Percentiles rank a stretch among this genome's conserved stretches.
Evolutionary conservation across 78 protist genomes (phyloP).

Genomic region (Dictyostelium capitatum): DNA sequence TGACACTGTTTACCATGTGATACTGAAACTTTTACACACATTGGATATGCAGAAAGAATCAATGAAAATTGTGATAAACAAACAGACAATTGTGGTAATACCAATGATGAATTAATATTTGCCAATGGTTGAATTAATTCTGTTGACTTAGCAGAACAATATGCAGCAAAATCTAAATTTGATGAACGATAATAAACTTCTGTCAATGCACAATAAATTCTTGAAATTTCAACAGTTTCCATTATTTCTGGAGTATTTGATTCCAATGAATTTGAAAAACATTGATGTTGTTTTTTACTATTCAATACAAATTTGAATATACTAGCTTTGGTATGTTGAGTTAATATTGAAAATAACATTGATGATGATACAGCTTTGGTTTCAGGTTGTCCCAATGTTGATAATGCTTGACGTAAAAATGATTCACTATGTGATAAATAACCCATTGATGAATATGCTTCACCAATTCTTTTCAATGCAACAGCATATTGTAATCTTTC

Average conservation of each 20-base stretch:
- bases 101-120: not conserved
- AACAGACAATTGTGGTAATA: conserved; percentile 20
- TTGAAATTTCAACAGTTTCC: not conserved
- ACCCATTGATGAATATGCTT: conserved; percentile 19
- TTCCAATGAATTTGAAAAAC: not conserved
- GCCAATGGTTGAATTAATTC: conserved; percentile 1
- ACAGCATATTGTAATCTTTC: not conserved
- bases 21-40: not conserved
- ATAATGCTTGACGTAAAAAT: conserved; percentile 20
- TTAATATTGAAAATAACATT: not conserved
- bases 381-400: not conserved
- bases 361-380: not conserved
- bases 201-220: not conserved
- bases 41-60: not conserved
- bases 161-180: not conserved
- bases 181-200: conserved; percentile 22
- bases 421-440: conserved; percentile 25
- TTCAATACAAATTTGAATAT: not conserved
- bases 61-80: conserved; percentile 8
- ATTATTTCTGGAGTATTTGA: not conserved
- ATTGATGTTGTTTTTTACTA: not conserved
- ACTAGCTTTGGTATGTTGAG: conserved; percentile 25
- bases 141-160: conserved; percentile 8
- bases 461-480: conserved; percentile 18
- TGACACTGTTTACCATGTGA: conserved; percentile 30